phyloP scores from a whole-genome alignment of 2,329 filamentous ascomycete species.

The Fusarium sp. region DNA sequence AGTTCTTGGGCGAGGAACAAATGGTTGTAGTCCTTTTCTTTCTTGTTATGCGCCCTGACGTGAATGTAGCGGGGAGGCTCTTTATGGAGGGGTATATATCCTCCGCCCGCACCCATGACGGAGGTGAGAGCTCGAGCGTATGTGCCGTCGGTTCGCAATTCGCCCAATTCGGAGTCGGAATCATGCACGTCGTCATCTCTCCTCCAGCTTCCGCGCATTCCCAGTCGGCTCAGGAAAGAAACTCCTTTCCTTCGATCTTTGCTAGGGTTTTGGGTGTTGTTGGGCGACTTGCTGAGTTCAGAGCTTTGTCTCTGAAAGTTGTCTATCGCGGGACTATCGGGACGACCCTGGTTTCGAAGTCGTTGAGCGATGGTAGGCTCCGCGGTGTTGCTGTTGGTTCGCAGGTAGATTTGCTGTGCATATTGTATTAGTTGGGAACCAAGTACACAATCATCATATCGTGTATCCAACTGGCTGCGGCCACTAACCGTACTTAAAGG shows the following conservation, averaged over 20 bases:
- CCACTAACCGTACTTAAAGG: conserved; percentile 53
- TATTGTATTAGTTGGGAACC: conserved; percentile 16
- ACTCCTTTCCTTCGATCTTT: conserved; percentile 83
- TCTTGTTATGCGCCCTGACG: conserved; percentile 83
- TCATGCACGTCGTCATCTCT: conserved; percentile 70
- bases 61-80: conserved; percentile 93
- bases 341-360: conserved; percentile 62
- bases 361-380: conserved; percentile 64
- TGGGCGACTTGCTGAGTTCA: conserved; percentile 55
- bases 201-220: conserved; percentile 79
- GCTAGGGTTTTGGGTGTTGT: conserved; percentile 55
- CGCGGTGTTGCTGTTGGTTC: conserved; percentile 50
- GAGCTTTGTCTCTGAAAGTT: conserved; percentile 53
- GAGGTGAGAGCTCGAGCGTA: conserved; percentile 86
- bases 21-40: conserved; percentile 81
- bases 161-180: conserved; percentile 77
- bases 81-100: conserved; percentile 87
- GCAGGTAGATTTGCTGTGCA: conserved; percentile 54
- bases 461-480: background rate
- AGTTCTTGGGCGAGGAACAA: conserved; percentile 94
- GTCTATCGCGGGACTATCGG: conserved; percentile 63
- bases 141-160: conserved; percentile 78
- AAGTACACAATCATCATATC: background rate
- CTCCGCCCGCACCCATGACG: conserved; percentile 71
- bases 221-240: conserved; percentile 86